These are phyloP conservation scores for Botrytis medusae DNA, from an alignment of 2,329 filamentous ascomycete genomes.

Conservation along the genomic window DNA sequence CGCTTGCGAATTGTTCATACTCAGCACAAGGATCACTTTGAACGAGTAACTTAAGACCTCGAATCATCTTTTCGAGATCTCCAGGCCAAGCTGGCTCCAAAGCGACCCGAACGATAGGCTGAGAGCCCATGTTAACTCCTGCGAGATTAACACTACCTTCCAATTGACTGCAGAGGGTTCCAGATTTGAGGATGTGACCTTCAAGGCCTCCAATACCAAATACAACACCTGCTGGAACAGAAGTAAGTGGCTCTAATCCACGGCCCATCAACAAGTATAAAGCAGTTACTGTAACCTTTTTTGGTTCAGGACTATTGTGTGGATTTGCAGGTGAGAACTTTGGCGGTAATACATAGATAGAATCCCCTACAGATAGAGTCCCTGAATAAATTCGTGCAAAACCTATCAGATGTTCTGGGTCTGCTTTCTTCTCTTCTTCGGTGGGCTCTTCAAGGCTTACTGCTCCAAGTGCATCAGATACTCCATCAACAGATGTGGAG, in stretches of 20 bases:
- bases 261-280: slow-evolving; percentile 96
- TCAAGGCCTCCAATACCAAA: slow-evolving; percentile 94
- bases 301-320: slow-evolving; percentile 68
- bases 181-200: slow-evolving; percentile 92
- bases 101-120: slow-evolving; percentile 93
- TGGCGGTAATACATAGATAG: slow-evolving; percentile 85
- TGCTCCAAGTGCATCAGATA: slow-evolving; percentile 58
- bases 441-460: slow-evolving; percentile 57
- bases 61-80: slow-evolving; percentile 93
- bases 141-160: slow-evolving; percentile 88
- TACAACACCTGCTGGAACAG: slow-evolving; percentile 88
- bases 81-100: slow-evolving; percentile 89
- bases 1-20: slow-evolving; percentile 89
- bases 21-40: slow-evolving; percentile 95
- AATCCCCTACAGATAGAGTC: slow-evolving; percentile 83
- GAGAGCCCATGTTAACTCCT: slow-evolving; percentile 74
- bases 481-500: slow-evolving; percentile 44
- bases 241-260: slow-evolving; percentile 75
- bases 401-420: slow-evolving; percentile 86
- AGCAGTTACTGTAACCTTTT: slow-evolving; percentile 80
- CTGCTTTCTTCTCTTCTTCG: slow-evolving; percentile 58
- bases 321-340: slow-evolving; percentile 87
- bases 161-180: slow-evolving; percentile 84
- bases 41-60: slow-evolving; percentile 79
- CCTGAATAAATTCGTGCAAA: slow-evolving; percentile 95